phyloP scores from a whole-genome alignment of 1,284 basidiomycete species.

The Ganoderma sp. region DNA sequence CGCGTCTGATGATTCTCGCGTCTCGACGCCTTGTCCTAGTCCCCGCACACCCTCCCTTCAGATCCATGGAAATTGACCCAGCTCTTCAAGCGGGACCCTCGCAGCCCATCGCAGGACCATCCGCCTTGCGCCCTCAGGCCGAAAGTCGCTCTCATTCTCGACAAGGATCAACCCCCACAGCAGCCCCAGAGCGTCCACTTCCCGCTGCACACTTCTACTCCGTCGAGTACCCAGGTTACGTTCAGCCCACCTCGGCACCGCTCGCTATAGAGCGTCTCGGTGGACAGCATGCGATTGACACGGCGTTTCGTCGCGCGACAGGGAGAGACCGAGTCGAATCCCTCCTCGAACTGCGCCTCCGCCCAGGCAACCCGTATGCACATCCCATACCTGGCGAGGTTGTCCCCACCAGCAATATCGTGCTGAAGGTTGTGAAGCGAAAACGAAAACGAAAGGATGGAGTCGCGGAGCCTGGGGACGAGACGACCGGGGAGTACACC shows the following conservation, averaged over 20 bases:
- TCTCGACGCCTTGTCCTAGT: not conserved
- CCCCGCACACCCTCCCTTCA: not conserved
- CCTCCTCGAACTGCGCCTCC: slow-evolving; percentile 76
- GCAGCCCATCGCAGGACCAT: slow-evolving; percentile 1
- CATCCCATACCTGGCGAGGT: slow-evolving; percentile 85
- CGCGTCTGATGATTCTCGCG: slow-evolving; percentile 20
- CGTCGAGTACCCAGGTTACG: slow-evolving; percentile 90
- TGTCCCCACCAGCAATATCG: slow-evolving; percentile 75
- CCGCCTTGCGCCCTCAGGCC: not conserved
- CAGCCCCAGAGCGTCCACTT: slow-evolving; percentile 55
- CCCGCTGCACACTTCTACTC: slow-evolving; percentile 74
- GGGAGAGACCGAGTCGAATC: slow-evolving; percentile 56
- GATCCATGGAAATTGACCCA: slow-evolving; percentile 12
- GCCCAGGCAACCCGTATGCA: slow-evolving; percentile 74
- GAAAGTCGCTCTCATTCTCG: not conserved
- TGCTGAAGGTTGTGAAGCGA: slow-evolving; percentile 81
- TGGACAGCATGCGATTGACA: slow-evolving; percentile 71
- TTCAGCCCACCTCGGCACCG: slow-evolving; percentile 66
- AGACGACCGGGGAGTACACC: slow-evolving; percentile 76
- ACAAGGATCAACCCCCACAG: not conserved
- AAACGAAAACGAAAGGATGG: slow-evolving; percentile 53
- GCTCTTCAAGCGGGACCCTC: slow-evolving; percentile 22
- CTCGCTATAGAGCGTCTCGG: slow-evolving; percentile 71
- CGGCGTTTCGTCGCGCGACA: slow-evolving; percentile 70
- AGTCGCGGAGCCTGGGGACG: slow-evolving; percentile 37